phyloP scores from a whole-genome alignment of 805 yeast genomes.

The Kodamaea lidongshanica region DNA sequence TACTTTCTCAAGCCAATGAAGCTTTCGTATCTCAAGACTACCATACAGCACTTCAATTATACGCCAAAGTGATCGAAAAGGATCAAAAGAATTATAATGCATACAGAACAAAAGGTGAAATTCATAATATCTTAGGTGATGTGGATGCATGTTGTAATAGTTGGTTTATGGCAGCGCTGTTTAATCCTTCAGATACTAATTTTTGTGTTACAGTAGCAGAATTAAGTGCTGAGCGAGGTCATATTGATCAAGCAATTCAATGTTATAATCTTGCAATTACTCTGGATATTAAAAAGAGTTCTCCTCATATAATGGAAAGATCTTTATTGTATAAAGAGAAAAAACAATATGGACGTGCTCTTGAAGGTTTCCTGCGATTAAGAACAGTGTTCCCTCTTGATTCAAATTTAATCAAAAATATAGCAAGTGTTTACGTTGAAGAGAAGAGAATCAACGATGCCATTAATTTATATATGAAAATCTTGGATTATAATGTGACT shows the following conservation, averaged over 20 bases:
- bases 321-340: slow-evolving; percentile 62
- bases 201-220: slow-evolving; percentile 78
- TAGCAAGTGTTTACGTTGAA: slow-evolving; percentile 46
- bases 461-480: slow-evolving; percentile 57
- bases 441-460: slow-evolving; percentile 68
- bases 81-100: slow-evolving; percentile 79
- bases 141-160: slow-evolving; percentile 68
- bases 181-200: slow-evolving; percentile 66
- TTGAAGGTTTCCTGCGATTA: slow-evolving; percentile 63
- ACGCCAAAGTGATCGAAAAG: slow-evolving; percentile 63
- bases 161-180: slow-evolving; percentile 77
- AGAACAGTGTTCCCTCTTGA: slow-evolving; percentile 52
- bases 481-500: slow-evolving; percentile 54
- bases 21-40: slow-evolving; percentile 65
- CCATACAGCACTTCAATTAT: slow-evolving; percentile 52
- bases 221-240: slow-evolving; percentile 57
- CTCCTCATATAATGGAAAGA: slow-evolving; percentile 55
- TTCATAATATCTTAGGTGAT: slow-evolving; percentile 61
- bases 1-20: slow-evolving; percentile 70
- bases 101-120: slow-evolving; percentile 82
- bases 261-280: slow-evolving; percentile 66
- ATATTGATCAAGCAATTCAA: slow-evolving; percentile 68
- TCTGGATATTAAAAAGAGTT: slow-evolving; percentile 38
- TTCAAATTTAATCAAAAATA: slow-evolving; percentile 52
- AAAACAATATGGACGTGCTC: slow-evolving; percentile 63